A percentile compares a stretch with the other conserved stretches of the same genome.
phyloP scores from a whole-genome alignment of 2,329 filamentous ascomycete genomes.

The Aspergillus novoparasiticus region DNA sequence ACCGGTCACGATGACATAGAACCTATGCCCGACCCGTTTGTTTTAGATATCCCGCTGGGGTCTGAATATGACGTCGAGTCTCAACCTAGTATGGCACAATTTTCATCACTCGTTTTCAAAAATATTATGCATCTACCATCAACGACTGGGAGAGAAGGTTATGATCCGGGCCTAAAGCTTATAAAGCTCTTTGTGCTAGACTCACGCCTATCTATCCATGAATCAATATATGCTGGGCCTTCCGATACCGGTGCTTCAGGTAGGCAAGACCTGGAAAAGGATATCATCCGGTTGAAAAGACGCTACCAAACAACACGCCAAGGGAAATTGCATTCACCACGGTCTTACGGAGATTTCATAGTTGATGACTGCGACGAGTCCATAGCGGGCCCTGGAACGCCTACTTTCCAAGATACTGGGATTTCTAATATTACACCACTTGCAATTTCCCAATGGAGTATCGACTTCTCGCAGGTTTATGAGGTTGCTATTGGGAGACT shows the following conservation, averaged over 20 bases:
- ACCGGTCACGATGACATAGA: slow-evolving; percentile 24
- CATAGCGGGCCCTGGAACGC: slow-evolving; percentile 10
- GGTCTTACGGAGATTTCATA: slow-evolving; percentile 34
- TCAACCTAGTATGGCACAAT: slow-evolving; percentile 15
- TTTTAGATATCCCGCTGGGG: slow-evolving; percentile 32
- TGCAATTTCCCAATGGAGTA: slow-evolving; percentile 29
- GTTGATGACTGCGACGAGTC: slow-evolving; percentile 42
- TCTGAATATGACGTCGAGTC: slow-evolving; percentile 14
- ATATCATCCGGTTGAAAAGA: slow-evolving; percentile 27
- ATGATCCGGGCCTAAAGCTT: slow-evolving; percentile 28
- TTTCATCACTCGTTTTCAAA: slow-evolving; percentile 38
- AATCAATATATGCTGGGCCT: slow-evolving; percentile 34
- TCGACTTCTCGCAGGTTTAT: slow-evolving; percentile 34
- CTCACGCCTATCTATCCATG: slow-evolving; percentile 35
- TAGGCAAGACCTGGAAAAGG: slow-evolving; percentile 18
- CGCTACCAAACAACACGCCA: slow-evolving; percentile 18
- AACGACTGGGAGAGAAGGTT: slow-evolving; percentile 16
- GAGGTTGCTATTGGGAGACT: slow-evolving; percentile 24
- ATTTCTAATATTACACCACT: slow-evolving; percentile 14
- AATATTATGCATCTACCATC: slow-evolving; percentile 30
- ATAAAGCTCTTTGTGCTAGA: slow-evolving; percentile 41
- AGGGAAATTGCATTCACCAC: slow-evolving; percentile 6
- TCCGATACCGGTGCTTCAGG: slow-evolving; percentile 10
- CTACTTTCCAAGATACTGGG: slow-evolving; percentile 11
- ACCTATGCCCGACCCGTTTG: slow-evolving; percentile 37